These are phyloP conservation scores for Casuarina cunninghamiana DNA, from an alignment of 306 rosid species.

Conservation along the genomic window DNA sequence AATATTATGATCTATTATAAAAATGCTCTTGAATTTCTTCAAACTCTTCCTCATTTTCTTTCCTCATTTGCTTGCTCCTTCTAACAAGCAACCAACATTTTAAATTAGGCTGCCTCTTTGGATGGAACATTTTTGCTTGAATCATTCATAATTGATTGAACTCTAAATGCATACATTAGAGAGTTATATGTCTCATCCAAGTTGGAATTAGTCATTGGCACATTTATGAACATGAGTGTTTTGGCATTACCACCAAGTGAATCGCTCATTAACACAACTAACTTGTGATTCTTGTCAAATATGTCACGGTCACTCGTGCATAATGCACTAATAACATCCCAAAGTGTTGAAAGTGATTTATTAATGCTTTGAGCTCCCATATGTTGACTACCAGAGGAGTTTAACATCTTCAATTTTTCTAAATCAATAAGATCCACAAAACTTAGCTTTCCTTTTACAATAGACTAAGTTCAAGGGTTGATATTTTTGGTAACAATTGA, in stretches of 20 bases:
- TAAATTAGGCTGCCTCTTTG: conserved; percentile 78
- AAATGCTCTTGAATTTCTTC: conserved; percentile 69
- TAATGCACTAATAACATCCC: conserved; percentile 91
- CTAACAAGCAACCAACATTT: conserved; percentile 74
- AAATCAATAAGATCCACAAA: conserved; percentile 99
- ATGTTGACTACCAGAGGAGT: conserved; percentile 78
- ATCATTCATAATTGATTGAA: conserved; percentile 87
- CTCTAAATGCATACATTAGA: conserved; percentile 87
- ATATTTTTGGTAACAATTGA: conserved; percentile 71
- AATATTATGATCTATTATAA: too few relatives aligned
- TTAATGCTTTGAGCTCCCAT: conserved; percentile 98
- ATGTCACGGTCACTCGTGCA: conserved; percentile 82
- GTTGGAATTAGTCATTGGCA: conserved; percentile 79
- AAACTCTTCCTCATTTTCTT: conserved; percentile 78
- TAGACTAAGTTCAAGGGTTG: conserved; percentile 85
- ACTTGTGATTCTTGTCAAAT: conserved; percentile 85
- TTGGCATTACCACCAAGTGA: conserved; percentile 30
- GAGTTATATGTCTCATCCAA: conserved; percentile 91
- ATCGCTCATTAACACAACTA: conserved; percentile 96
- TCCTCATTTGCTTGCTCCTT: conserved; percentile 91
- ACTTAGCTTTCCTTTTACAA: conserved; percentile 94
- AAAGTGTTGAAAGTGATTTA: conserved; percentile 91
- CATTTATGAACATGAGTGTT: conserved; percentile 91
- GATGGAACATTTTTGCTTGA: conserved; percentile 83
- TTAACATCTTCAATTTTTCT: conserved; percentile 86